A percentile compares a stretch with the other conserved stretches of the same genome.
Evolutionary conservation across 1,139 yeast genomes (phyloP).

Genomic region (Scheffersomyces titani): DNA sequence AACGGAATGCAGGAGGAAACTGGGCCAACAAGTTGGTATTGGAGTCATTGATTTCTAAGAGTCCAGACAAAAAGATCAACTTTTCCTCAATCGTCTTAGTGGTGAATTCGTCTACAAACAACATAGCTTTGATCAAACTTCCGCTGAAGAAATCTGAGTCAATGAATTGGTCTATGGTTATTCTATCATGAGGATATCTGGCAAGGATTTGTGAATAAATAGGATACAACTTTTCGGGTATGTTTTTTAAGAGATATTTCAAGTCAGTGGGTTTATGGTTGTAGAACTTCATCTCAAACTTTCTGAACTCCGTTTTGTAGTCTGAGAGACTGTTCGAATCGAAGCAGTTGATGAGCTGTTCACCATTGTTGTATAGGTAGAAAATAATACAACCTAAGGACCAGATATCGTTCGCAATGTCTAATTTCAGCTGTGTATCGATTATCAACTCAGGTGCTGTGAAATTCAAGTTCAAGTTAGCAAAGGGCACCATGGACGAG

Average conservation of each 20-base stretch:
- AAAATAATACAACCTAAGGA: conserved; percentile 75
- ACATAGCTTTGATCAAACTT: conserved; percentile 77
- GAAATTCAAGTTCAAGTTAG: conserved; percentile 71
- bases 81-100: conserved; percentile 74
- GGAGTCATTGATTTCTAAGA: conserved; percentile 32
- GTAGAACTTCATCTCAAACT: conserved; percentile 43
- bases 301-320: conserved; percentile 48
- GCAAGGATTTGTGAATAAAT: conserved; percentile 40
- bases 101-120: conserved; percentile 81
- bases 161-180: conserved; percentile 52
- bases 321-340: conserved; percentile 50
- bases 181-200: conserved; percentile 44
- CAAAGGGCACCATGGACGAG: conserved; percentile 78
- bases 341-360: conserved; percentile 47
- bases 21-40: conserved; percentile 48
- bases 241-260: conserved; percentile 44
- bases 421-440: conserved; percentile 53
- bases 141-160: conserved; percentile 69
- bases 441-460: conserved; percentile 74
- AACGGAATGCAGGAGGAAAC: conserved; percentile 70
- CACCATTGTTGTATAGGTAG: conserved; percentile 58
- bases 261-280: conserved; percentile 48
- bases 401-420: conserved; percentile 77
- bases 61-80: conserved; percentile 65
- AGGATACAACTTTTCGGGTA: conserved; percentile 36